These are phyloP conservation scores for Ogataea nitratoaversa DNA, from an alignment of 805 yeast genomes.

Conservation along the genomic window DNA sequence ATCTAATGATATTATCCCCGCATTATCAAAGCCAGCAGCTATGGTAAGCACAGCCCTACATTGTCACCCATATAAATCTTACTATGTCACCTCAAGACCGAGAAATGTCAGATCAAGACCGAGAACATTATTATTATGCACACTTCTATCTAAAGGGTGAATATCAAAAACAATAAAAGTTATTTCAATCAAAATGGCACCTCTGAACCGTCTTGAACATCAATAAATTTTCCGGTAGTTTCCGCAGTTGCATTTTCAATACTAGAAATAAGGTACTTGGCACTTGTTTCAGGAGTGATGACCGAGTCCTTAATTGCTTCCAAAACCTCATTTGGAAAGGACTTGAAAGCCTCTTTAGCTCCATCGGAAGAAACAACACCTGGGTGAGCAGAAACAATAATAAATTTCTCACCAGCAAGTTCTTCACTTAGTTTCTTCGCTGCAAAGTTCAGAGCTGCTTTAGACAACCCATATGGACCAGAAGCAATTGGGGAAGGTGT, in stretches of 20 bases:
- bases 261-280: neutral
- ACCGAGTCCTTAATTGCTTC: neutral
- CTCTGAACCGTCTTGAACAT: too few relatives aligned
- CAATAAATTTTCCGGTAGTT: too few relatives aligned
- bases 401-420: slow-evolving; percentile 22
- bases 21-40: too few relatives aligned
- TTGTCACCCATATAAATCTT: too few relatives aligned
- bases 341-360: slow-evolving; percentile 12
- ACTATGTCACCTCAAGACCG: too few relatives aligned
- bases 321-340: neutral
- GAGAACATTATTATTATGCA: too few relatives aligned
- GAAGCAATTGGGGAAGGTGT: neutral
- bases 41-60: too few relatives aligned
- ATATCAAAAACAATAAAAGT: too few relatives aligned
- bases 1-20: too few relatives aligned
- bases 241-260: neutral
- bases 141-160: too few relatives aligned
- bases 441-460: slow-evolving; percentile 35
- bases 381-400: slow-evolving; percentile 34
- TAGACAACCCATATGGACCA: slow-evolving; percentile 8
- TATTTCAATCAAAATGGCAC: too few relatives aligned
- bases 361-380: slow-evolving; percentile 37
- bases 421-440: slow-evolving; percentile 27
- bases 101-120: too few relatives aligned
- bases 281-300: slow-evolving; percentile 1